These are phyloP conservation scores for Yarrowia osloensis DNA, from an alignment of 805 yeast genomes.

Conservation along the genomic window DNA sequence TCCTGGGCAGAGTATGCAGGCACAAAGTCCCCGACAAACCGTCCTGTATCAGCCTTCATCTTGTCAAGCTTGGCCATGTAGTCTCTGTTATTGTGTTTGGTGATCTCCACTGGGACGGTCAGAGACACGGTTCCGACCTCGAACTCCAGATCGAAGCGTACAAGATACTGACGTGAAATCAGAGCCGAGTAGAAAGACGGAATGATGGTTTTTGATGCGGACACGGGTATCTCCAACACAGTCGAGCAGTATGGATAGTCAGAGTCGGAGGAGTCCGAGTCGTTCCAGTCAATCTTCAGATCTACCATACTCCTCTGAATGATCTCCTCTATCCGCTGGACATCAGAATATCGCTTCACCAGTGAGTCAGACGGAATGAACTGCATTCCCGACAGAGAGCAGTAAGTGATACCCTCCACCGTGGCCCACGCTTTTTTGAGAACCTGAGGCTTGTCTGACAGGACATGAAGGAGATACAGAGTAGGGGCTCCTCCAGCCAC, in stretches of 20 bases:
- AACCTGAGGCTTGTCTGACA: slow-evolving; percentile 6
- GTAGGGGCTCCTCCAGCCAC: slow-evolving; percentile 25
- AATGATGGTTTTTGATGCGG: neutral
- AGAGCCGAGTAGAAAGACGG: slow-evolving; percentile 14
- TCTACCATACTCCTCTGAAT: slow-evolving; percentile 16
- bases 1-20: slow-evolving; percentile 16
- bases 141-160: slow-evolving; percentile 11
- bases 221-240: neutral
- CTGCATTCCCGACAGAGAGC: slow-evolving; percentile 16
- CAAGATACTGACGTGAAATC: slow-evolving; percentile 15
- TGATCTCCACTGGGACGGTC: slow-evolving; percentile 12
- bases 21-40: slow-evolving; percentile 19
- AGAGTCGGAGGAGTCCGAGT: slow-evolving; percentile 6
- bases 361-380: slow-evolving; percentile 1
- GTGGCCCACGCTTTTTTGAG: slow-evolving; percentile 16
- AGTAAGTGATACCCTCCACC: slow-evolving; percentile 4
- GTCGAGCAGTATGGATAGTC: neutral
- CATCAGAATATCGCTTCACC: slow-evolving; percentile 14
- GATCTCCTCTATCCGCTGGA: slow-evolving; percentile 5
- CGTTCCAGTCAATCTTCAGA: neutral
- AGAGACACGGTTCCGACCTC: neutral
- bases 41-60: slow-evolving; percentile 12
- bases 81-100: slow-evolving; percentile 24
- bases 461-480: neutral
- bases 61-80: slow-evolving; percentile 8